Evolutionary conservation across 192 early-diverging fungal genomes (phyloP).

Genomic region (Thamnidium elegans): DNA sequence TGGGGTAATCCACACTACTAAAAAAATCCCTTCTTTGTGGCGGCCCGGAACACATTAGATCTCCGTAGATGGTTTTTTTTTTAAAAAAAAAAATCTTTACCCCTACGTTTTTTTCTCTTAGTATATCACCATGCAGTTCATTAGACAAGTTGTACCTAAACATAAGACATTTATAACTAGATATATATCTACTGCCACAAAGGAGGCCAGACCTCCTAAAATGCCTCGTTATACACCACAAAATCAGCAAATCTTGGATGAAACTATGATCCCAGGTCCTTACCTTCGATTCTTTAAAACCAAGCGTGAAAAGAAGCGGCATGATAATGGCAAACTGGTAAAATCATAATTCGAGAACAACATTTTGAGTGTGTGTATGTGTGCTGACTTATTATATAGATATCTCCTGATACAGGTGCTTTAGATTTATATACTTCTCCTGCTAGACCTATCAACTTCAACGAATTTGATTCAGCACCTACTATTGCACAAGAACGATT

Average conservation of each 20-base stretch:
- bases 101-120: no score
- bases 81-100: no score
- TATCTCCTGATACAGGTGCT: background rate
- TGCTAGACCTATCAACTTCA: constrained; percentile 16
- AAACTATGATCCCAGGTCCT: constrained; percentile 29
- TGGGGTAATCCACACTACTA: no score
- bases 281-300: constrained; percentile 19
- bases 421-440: constrained; percentile 15
- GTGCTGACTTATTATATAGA: background rate
- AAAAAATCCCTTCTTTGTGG: no score
- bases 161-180: no score
- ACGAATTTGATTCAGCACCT: constrained; percentile 30
- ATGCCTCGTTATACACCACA: constrained; percentile 7
- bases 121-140: no score
- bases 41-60: no score
- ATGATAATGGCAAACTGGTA: background rate
- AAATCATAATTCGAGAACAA: background rate
- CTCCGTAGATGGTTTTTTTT: no score
- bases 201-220: no score
- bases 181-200: no score
- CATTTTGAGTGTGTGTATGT: no score
- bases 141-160: no score
- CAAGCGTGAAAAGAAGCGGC: constrained; percentile 14
- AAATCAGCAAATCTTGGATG: constrained; percentile 3
- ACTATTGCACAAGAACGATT: constrained; percentile 33